Evolutionary conservation across 768 basidiomycete species (phyloP).

Genomic region (Infundibulicybe gibba): DNA sequence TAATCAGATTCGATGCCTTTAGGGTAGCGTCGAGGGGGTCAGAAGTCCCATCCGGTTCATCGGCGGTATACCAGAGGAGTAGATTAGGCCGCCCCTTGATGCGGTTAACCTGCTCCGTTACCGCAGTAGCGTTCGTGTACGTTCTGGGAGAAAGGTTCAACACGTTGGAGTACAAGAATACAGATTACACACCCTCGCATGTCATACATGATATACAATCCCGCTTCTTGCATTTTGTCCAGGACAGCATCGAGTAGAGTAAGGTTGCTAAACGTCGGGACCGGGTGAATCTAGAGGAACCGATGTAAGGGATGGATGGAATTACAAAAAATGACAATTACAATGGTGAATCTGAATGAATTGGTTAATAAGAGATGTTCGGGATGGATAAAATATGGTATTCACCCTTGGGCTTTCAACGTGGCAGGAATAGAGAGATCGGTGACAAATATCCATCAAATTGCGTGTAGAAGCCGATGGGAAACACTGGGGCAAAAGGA

Average conservation of each 20-base stretch:
- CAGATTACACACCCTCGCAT: slow-evolving; percentile 53
- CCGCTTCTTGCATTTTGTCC: slow-evolving; percentile 68
- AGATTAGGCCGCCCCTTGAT: slow-evolving; percentile 69
- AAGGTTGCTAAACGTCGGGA: slow-evolving; percentile 62
- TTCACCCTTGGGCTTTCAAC: slow-evolving; percentile 56
- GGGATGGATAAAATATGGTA: slow-evolving; percentile 5
- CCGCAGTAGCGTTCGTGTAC: slow-evolving; percentile 61
- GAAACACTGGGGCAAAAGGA: slow-evolving; percentile 54
- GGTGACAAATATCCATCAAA: slow-evolving; percentile 50
- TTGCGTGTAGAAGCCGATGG: slow-evolving; percentile 72
- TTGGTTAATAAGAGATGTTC: not conserved
- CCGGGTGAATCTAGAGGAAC: slow-evolving; percentile 56
- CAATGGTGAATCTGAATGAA: slow-evolving; percentile 33
- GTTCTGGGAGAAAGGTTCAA: slow-evolving; percentile 29
- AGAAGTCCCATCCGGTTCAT: slow-evolving; percentile 68
- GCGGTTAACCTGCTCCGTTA: slow-evolving; percentile 64
- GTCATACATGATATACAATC: slow-evolving; percentile 77
- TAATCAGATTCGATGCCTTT: slow-evolving; percentile 52
- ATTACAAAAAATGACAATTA: slow-evolving; percentile 15
- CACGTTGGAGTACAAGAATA: not conserved
- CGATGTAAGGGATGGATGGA: slow-evolving; percentile 22
- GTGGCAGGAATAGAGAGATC: slow-evolving; percentile 53
- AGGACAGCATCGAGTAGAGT: slow-evolving; percentile 55
- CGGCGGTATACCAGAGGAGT: slow-evolving; percentile 69
- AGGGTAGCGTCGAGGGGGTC: slow-evolving; percentile 63